Base-by-base conservation (phyloP, 305 asterid genomes). In the Fraxinus platypoda region DNA sequence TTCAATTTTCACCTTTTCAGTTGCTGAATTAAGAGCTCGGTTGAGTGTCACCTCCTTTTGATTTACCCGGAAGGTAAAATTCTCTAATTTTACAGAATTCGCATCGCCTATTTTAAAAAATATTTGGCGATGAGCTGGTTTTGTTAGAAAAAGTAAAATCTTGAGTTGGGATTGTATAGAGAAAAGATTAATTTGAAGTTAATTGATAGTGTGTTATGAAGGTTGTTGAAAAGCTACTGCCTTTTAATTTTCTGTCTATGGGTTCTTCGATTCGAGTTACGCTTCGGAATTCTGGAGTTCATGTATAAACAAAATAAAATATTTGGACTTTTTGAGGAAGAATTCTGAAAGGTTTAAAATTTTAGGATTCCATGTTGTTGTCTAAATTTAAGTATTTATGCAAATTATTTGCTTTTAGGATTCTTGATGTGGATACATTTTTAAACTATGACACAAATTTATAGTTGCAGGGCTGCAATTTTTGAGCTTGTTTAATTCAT, bases 401-500 rank as follows among this genome's bases (percentile, higher is more conserved):
- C 3, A 23, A 30, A 35, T 35, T 62, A 73, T 57, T 78, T 75
- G 21, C 38, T 64, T 15, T 4, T 37, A 41, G 41, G 75, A 41
- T 83, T 76, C 64, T 82, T 84, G 75, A 41, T 33, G 8, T 81
- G 54, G 15, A 46, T 77, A 30, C 34, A 12, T 78, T 25, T 68
- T 46, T n/a, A 19, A 49, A 75, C 7, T 75, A 78, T 26, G 46
- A 17, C 81, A 49, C 13, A 25, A 15, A 73, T 64, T 80, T 76
- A 31, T 34, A 68, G 73, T 71, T 81, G 76, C 78, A 68, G 80
- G 73, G 37, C 73, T 78, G 79, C 78, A 71, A 62, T 19, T 49
- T 31, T 81, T 83, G 74, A 70, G 84, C 73, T 80, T 66, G 82
- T 26, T 80, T 84, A 52, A 35, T 54, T 71, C 19, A 74, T 79